phyloP scores from a whole-genome alignment of 2,329 filamentous ascomycete genomes.

The Pyrenophora tritici-repentis region DNA sequence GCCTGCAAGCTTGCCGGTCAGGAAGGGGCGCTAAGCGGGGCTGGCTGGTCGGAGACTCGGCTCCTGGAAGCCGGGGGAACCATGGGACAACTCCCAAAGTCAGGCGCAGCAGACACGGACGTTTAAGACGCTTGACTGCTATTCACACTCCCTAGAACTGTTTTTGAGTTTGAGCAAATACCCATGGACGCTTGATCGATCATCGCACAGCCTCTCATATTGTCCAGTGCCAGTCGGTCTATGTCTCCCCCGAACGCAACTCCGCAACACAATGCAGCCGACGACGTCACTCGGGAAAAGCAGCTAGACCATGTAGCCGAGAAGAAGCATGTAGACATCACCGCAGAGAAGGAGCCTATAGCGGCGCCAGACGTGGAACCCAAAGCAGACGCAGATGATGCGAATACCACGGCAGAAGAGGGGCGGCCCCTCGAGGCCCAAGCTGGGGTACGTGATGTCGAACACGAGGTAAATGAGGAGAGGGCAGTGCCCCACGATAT shows the following conservation, averaged over 20 bases:
- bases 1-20: slow-evolving; percentile 1
- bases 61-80: slow-evolving; percentile 27
- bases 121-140: slow-evolving; percentile 10
- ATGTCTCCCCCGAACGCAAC: slow-evolving; percentile 44
- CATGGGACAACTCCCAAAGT: slow-evolving; percentile 18
- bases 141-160: slow-evolving; percentile 8
- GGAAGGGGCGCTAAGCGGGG: slow-evolving; percentile 5
- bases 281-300: slow-evolving; percentile 23
- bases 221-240: slow-evolving; percentile 31
- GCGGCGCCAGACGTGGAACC: not conserved
- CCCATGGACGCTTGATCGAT: slow-evolving; percentile 31
- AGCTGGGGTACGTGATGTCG: slow-evolving; percentile 11
- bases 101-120: slow-evolving; percentile 19
- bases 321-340: slow-evolving; percentile 8
- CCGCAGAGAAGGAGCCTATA: not conserved
- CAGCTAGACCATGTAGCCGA: slow-evolving; percentile 23
- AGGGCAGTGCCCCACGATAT: not conserved
- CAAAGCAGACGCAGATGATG: not conserved
- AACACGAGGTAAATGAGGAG: slow-evolving; percentile 6
- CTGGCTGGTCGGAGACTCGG: slow-evolving; percentile 24
- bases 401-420: slow-evolving; percentile 19
- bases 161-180: slow-evolving; percentile 10
- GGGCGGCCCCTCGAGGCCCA: slow-evolving; percentile 26
- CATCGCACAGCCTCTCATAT: not conserved
- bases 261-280: slow-evolving; percentile 39